Percentiles rank a stretch among this genome's conserved stretches.
Conservation (phyloP, 2,329 filamentous ascomycete genomes). For the Sarocladiaceae sp. region DNA sequence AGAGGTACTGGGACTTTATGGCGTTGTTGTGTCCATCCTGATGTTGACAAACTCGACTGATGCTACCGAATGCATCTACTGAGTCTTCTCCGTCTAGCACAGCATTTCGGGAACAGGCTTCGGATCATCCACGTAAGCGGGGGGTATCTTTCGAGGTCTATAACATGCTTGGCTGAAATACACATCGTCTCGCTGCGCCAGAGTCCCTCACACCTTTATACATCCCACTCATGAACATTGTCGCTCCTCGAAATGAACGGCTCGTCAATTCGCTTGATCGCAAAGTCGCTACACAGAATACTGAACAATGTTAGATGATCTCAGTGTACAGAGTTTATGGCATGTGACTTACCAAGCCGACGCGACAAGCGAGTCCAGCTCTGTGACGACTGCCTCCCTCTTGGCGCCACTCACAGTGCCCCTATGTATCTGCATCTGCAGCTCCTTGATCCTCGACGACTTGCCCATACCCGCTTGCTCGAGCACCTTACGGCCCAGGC, state of each 20-base stretch:
- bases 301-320: conserved; percentile 38
- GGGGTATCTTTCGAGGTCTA: conserved; percentile 8
- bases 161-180: background rate
- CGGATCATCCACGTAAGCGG: background rate
- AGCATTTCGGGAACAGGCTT: background rate
- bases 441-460: conserved; percentile 72
- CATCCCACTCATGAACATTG: conserved; percentile 72
- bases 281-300: conserved; percentile 90
- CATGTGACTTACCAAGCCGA: conserved; percentile 65
- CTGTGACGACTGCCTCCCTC: conserved; percentile 76
- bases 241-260: conserved; percentile 76
- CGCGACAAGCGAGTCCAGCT: conserved; percentile 88
- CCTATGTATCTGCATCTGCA: conserved; percentile 77
- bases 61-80: conserved; percentile 32
- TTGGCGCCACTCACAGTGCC: conserved; percentile 63
- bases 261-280: conserved; percentile 89
- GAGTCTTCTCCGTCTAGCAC: conserved; percentile 4
- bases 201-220: conserved; percentile 21
- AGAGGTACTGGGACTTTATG: conserved; percentile 39
- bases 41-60: conserved; percentile 38
- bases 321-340: background rate
- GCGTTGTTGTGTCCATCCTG: conserved; percentile 41
- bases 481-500: conserved; percentile 77
- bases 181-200: background rate
- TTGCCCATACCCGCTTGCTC: conserved; percentile 72